Evolutionary conservation across 139 green algal species (phyloP).

Genomic region (Ulvella scutata): DNA sequence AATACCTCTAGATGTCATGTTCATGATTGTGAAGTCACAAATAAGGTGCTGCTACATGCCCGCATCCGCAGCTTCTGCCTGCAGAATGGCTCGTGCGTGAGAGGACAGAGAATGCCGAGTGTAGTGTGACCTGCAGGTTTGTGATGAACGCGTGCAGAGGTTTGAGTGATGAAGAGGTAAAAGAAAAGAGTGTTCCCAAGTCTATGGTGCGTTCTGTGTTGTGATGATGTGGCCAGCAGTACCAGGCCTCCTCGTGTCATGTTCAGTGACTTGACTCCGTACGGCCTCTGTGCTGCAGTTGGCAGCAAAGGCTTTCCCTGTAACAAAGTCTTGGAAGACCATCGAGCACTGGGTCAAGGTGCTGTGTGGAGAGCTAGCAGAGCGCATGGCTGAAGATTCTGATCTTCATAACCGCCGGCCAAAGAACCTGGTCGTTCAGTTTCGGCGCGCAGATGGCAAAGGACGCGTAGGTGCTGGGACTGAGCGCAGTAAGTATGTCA

Average conservation of each 20-base stretch:
- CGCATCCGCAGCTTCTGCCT: too few species aligned
- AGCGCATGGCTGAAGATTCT: neutral
- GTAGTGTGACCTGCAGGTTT: too few species aligned
- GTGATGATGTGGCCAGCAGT: too few species aligned
- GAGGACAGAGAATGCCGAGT: too few species aligned
- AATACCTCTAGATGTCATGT: too few species aligned
- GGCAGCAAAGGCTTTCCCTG: neutral
- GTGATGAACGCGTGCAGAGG: neutral
- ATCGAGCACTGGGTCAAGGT: conserved; percentile 2
- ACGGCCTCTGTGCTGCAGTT: too few species aligned
- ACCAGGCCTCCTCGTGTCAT: too few species aligned
- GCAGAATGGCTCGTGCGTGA: too few species aligned
- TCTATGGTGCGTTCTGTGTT: too few species aligned
- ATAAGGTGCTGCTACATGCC: too few species aligned
- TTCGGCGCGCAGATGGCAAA: neutral
- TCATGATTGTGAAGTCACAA: too few species aligned
- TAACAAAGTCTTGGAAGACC: neutral
- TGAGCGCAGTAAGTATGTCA: neutral
- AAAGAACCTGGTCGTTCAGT: neutral
- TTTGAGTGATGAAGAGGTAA: neutral
- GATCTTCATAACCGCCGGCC: neutral
- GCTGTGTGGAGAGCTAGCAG: neutral
- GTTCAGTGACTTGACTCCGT: too few species aligned
- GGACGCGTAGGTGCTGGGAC: neutral
- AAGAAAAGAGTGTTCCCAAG: neutral